Conservation (phyloP, 1,139 yeast species). For the Yamadazyma pseudoaaseri region DNA sequence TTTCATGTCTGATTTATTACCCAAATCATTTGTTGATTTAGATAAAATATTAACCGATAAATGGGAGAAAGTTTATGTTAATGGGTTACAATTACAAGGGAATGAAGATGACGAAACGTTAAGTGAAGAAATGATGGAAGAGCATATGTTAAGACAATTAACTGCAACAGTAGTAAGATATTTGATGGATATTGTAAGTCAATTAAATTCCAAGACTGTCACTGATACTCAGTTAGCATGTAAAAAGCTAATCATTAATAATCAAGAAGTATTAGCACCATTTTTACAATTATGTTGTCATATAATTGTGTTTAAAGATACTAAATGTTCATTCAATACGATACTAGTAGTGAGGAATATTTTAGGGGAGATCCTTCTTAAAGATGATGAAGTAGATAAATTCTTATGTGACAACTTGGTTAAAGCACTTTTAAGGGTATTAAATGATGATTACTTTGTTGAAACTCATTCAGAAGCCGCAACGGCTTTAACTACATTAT, state of each 20-base stretch:
- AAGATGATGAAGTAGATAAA: constrained; percentile 76
- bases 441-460: constrained; percentile 73
- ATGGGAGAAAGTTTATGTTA: constrained; percentile 73
- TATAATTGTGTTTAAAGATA: constrained; percentile 79
- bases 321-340: constrained; percentile 89
- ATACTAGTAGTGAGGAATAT: constrained; percentile 76
- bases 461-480: constrained; percentile 94
- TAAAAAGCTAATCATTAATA: constrained; percentile 62
- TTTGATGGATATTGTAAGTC: constrained; percentile 86
- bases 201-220: constrained; percentile 46
- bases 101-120: constrained; percentile 77
- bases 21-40: constrained; percentile 68
- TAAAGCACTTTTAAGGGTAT: constrained; percentile 48
- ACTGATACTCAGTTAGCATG: constrained; percentile 63
- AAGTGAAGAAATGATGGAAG: constrained; percentile 98
- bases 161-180: constrained; percentile 92
- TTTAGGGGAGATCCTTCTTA: constrained; percentile 61
- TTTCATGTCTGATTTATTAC: constrained; percentile 77
- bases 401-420: constrained; percentile 62
- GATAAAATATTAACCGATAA: constrained; percentile 66
- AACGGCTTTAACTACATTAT: constrained; percentile 76
- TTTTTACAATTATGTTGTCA: constrained; percentile 75
- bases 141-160: constrained; percentile 85
- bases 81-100: constrained; percentile 70
- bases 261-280: constrained; percentile 72